These are phyloP conservation scores for Pseudogymnoascus sp. DNA, from an alignment of 2,329 filamentous ascomycete species.

Conservation along the genomic window DNA sequence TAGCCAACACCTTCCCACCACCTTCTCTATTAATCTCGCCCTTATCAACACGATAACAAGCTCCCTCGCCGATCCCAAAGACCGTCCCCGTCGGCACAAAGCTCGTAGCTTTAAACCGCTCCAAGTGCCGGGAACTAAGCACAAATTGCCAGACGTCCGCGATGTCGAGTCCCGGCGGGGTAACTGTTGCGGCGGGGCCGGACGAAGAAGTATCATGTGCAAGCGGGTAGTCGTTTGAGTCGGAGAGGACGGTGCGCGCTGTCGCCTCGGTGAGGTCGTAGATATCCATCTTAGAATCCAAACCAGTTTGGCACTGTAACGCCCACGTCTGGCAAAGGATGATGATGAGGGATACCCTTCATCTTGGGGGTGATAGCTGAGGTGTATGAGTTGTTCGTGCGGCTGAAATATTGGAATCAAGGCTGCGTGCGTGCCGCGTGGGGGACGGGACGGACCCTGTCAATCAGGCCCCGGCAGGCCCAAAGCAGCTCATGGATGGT, in stretches of 20 bases:
- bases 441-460: not conserved
- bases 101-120: not conserved
- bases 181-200: not conserved
- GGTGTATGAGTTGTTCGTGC: not conserved
- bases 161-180: not conserved
- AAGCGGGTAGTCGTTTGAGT: not conserved
- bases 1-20: not conserved
- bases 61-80: not conserved
- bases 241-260: not conserved
- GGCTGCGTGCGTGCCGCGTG: not conserved
- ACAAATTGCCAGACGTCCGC: not conserved
- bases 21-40: not conserved
- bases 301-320: not conserved
- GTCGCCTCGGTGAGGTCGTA: not conserved
- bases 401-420: constrained; percentile 1
- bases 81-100: not conserved
- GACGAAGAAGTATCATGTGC: not conserved
- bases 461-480: not conserved
- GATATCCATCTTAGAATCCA: not conserved
- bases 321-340: not conserved
- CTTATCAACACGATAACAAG: not conserved
- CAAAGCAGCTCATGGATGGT: not conserved
- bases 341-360: not conserved
- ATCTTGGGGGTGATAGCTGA: not conserved
- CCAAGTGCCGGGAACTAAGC: not conserved